Conservation (phyloP, 345 rosid species). For the Salix suchowensis region DNA sequence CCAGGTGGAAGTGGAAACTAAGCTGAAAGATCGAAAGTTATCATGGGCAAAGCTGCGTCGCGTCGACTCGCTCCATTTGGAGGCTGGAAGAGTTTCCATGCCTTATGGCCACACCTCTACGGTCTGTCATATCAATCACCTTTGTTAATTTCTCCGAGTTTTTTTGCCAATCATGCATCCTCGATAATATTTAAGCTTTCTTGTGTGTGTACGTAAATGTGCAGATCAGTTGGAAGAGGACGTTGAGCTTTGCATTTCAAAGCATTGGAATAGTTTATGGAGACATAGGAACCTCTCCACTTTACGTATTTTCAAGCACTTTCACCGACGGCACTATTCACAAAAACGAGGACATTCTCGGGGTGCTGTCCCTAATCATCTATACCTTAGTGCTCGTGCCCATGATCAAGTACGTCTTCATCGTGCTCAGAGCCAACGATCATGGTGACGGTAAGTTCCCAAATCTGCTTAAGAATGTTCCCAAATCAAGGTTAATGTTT, state of each 20-base stretch:
- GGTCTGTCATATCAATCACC: background rate
- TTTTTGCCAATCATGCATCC: background rate
- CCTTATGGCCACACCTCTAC: background rate
- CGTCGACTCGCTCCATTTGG: conserved; percentile 64
- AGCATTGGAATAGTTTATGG: conserved; percentile 77
- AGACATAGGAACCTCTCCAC: conserved; percentile 79
- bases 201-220: too few species aligned
- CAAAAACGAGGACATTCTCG: conserved; percentile 46
- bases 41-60: conserved; percentile 77
- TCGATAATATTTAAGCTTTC: background rate
- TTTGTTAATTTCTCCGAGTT: too few species aligned
- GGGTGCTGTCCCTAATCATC: conserved; percentile 67
- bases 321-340: conserved; percentile 39
- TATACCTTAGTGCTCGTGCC: conserved; percentile 58
- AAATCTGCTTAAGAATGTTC: background rate
- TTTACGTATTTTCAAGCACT: conserved; percentile 59
- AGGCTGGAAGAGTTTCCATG: conserved; percentile 52
- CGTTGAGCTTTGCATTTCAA: conserved; percentile 64
- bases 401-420: conserved; percentile 54
- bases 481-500: too few species aligned
- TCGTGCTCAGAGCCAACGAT: conserved; percentile 71
- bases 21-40: conserved; percentile 39
- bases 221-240: conserved; percentile 46
- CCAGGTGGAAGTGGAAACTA: background rate
- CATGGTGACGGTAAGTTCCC: conserved; percentile 61